Conservation (phyloP, 2,329 filamentous ascomycete genomes). For the Botrytis medusae region DNA sequence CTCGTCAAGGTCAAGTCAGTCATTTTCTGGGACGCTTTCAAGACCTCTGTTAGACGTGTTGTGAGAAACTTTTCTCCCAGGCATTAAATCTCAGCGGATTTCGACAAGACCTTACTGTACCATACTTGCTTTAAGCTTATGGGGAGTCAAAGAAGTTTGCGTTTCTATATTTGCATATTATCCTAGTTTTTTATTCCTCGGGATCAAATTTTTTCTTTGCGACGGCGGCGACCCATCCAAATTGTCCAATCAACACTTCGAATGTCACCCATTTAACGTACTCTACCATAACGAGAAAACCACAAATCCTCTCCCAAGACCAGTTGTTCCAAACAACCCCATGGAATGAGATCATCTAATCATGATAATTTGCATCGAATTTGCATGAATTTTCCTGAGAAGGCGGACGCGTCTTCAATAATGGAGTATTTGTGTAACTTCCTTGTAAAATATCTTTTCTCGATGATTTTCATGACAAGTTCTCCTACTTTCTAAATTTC, state of each 20-base stretch:
- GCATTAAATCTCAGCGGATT: not conserved
- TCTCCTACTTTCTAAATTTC: not conserved
- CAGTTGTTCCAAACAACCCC: not conserved
- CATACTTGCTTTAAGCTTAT: not conserved
- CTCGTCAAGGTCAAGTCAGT: not conserved
- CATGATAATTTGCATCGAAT: not conserved
- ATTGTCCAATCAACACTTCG: not conserved
- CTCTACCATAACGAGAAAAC: not conserved
- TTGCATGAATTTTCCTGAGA: not conserved
- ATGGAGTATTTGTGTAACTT: not conserved
- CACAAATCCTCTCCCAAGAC: not conserved
- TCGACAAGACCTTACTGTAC: not conserved
- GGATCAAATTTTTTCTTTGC: not conserved
- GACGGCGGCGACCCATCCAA: not conserved
- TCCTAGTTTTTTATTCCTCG: not conserved
- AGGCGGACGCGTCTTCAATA: slow-evolving; percentile 7
- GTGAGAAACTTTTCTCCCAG: not conserved
- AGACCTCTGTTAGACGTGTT: not conserved
- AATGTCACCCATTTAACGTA: not conserved
- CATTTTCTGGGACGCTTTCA: not conserved
- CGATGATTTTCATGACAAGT: not conserved
- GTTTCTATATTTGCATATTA: not conserved
- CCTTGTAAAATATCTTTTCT: not conserved
- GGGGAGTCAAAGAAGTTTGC: not conserved
- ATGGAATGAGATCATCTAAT: not conserved